Percentiles rank a stretch among this genome's conserved stretches.
These are phyloP conservation scores for Epichloe baconii DNA, from an alignment of 2,329 filamentous ascomycete species.

Conservation along the genomic window DNA sequence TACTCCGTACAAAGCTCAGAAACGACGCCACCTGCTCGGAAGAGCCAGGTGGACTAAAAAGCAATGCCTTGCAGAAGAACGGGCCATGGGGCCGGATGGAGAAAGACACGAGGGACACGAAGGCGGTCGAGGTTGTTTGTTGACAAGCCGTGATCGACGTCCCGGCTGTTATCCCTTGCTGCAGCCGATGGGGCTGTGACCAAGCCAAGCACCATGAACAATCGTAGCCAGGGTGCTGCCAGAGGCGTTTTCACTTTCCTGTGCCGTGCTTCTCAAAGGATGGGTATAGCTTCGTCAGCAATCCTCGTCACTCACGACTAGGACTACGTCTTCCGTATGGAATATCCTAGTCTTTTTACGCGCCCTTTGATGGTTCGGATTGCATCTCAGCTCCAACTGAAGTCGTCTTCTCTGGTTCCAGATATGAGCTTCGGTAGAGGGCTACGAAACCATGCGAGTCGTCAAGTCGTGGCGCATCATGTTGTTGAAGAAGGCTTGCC, in stretches of 20 bases:
- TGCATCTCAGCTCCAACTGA: background rate
- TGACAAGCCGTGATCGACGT: slow-evolving; percentile 1
- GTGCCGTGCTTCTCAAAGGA: background rate
- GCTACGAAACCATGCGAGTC: background rate
- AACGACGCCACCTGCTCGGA: slow-evolving; percentile 5
- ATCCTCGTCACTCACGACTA: background rate
- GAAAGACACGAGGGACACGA: slow-evolving; percentile 1
- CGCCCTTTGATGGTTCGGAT: background rate
- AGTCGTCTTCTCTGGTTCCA: background rate
- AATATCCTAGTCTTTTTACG: background rate
- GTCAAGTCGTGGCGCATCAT: background rate
- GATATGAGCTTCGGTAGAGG: background rate
- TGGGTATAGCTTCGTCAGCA: background rate
- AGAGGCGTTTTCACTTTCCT: background rate
- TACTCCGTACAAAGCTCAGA: background rate
- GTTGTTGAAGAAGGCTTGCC: background rate
- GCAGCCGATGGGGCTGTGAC: background rate
- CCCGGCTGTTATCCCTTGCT: slow-evolving; percentile 3
- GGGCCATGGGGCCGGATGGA: background rate
- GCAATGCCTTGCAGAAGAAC: slow-evolving; percentile 5
- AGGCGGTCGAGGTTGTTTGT: slow-evolving; percentile 2
- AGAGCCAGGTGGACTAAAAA: slow-evolving; percentile 2
- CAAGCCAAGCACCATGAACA: background rate
- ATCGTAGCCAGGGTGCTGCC: too few species aligned
- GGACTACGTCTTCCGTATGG: background rate